Conservation (phyloP, 495 filamentous ascomycete genomes). For the Penicillium riverlandense region DNA sequence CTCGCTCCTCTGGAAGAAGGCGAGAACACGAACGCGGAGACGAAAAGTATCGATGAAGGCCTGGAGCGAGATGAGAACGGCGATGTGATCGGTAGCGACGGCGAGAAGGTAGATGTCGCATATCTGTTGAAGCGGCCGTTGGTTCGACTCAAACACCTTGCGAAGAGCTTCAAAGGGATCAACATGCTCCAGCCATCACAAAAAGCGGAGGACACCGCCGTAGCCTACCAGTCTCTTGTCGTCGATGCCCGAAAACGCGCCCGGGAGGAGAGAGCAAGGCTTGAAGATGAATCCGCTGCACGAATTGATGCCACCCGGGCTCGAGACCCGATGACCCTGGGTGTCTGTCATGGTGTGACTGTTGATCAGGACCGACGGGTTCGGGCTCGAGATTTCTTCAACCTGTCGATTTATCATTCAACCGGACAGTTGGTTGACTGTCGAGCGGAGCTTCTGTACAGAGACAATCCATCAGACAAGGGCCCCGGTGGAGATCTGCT, state of each 20-base stretch:
- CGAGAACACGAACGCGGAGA: constrained; percentile 34
- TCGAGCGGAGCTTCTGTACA: constrained; percentile 77
- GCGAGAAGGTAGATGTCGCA: constrained; percentile 90
- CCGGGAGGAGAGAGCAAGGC: constrained; percentile 76
- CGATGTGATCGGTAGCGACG: constrained; percentile 67
- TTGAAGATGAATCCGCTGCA: constrained; percentile 85
- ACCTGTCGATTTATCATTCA: constrained; percentile 77
- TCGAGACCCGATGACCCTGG: constrained; percentile 70
- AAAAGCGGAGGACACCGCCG: constrained; percentile 49
- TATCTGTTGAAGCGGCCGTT: constrained; percentile 85
- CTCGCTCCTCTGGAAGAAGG: constrained; percentile 64
- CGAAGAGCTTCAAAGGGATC: constrained; percentile 72
- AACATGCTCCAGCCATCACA: constrained; percentile 48
- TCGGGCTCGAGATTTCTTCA: constrained; percentile 81
- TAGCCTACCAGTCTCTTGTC: constrained; percentile 63
- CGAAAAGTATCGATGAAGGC: constrained; percentile 55
- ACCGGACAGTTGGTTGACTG: constrained; percentile 84
- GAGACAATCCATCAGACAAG: constrained; percentile 62
- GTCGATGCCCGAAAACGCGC: constrained; percentile 68
- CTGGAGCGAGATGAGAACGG: constrained; percentile 72
- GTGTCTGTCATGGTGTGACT: constrained; percentile 56
- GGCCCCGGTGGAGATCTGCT: constrained; percentile 69
- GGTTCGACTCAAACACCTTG: constrained; percentile 79
- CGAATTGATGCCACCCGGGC: constrained; percentile 72
- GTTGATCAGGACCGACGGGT: constrained; percentile 72